These are phyloP conservation scores for Saccharomyces hybrid DNA, from an alignment of 1,139 yeast genomes.

Conservation along the genomic window DNA sequence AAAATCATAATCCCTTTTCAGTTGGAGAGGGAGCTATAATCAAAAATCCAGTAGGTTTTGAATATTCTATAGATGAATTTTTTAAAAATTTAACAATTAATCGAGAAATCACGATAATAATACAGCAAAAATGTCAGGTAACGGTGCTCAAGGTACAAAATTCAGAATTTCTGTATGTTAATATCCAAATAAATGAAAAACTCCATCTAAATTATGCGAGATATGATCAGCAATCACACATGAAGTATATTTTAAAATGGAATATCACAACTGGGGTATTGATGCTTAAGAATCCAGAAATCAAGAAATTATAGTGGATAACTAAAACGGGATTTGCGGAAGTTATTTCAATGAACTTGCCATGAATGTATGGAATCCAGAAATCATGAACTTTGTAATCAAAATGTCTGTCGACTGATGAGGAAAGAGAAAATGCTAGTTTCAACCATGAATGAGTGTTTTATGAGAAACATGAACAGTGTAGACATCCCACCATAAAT, in stretches of 20 bases:
- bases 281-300: neutral
- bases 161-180: no score
- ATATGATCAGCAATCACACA: neutral
- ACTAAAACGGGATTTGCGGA: no score
- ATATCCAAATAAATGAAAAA: neutral
- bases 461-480: neutral
- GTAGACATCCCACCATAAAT: neutral
- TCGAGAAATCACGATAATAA: slow-evolving; percentile 4
- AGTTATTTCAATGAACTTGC: no score
- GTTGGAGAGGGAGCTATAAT: neutral
- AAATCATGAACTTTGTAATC: no score
- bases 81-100: neutral
- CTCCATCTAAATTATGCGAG: neutral
- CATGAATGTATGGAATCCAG: no score
- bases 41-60: neutral
- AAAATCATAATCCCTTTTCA: neutral
- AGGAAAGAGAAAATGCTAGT: neutral
- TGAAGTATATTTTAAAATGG: neutral
- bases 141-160: no score
- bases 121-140: no score
- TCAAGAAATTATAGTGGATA: neutral
- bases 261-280: neutral
- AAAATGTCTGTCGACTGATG: no score
- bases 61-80: neutral
- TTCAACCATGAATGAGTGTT: neutral